Conservation (phyloP, 305 asterid genomes). For the Euphrasia arctica region DNA sequence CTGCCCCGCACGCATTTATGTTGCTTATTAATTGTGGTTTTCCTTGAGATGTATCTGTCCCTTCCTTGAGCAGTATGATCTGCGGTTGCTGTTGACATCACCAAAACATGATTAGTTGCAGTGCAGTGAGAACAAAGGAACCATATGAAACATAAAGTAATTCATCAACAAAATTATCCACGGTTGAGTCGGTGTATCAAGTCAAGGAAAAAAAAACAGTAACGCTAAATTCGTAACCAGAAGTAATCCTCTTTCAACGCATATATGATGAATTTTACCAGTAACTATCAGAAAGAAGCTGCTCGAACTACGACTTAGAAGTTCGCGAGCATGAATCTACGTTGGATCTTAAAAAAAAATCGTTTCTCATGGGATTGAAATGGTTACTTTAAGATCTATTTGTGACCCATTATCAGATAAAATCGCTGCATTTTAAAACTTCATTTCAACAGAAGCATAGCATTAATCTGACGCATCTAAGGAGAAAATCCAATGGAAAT, state of each 20-base stretch:
- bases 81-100: conserved; percentile 77
- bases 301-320: too few relatives aligned
- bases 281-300: conserved; percentile 1
- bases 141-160: neutral
- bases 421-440: neutral
- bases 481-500: neutral
- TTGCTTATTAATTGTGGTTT: conserved; percentile 90
- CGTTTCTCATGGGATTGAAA: neutral
- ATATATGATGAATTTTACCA: neutral
- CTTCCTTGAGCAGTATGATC: conserved; percentile 91
- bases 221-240: neutral
- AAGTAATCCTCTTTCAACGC: neutral
- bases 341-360: neutral
- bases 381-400: conserved; percentile 18
- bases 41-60: conserved; percentile 98
- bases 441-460: neutral
- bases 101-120: conserved; percentile 7
- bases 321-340: neutral
- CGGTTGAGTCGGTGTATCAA: neutral
- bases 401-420: neutral
- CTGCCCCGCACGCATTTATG: conserved; percentile 89
- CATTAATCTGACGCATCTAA: neutral
- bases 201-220: neutral
- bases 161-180: conserved; percentile 11
- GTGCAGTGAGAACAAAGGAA: conserved; percentile 7